phyloP scores from a whole-genome alignment of 2,329 filamentous ascomycete species.

The Byssochlamys sp. region DNA sequence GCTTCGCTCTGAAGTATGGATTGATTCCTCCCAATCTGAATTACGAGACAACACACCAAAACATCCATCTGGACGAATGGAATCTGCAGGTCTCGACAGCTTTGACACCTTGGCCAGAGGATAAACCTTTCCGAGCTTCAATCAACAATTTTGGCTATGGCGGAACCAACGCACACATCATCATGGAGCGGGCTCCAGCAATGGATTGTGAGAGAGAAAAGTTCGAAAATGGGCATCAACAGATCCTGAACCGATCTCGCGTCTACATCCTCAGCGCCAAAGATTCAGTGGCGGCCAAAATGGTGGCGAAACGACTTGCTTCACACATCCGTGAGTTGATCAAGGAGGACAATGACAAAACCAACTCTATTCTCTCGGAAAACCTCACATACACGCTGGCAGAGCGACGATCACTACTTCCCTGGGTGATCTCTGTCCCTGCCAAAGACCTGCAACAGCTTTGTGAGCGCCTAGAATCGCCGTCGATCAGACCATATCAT shows the following conservation, averaged over 20 bases:
- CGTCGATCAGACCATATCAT: neutral
- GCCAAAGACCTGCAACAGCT: too few relatives aligned
- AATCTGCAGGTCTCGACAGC: slow-evolving; percentile 5
- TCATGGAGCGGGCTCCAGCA: slow-evolving; percentile 14
- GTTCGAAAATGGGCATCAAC: slow-evolving; percentile 6
- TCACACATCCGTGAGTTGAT: neutral
- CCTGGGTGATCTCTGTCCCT: too few relatives aligned
- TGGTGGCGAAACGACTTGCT: neutral
- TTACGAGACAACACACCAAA: slow-evolving; percentile 14
- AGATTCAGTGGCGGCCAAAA: neutral
- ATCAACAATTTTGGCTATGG: slow-evolving; percentile 32
- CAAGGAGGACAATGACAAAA: neutral
- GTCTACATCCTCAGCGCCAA: neutral
- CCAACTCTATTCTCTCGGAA: neutral
- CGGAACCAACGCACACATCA: slow-evolving; percentile 24
- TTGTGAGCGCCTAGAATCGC: neutral
- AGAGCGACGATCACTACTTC: too few relatives aligned
- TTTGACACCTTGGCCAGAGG: neutral
- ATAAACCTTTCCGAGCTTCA: slow-evolving; percentile 5
- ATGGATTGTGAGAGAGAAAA: slow-evolving; percentile 8
- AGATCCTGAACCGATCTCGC: slow-evolving; percentile 1
- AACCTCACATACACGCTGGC: too few relatives aligned
- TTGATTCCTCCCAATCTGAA: slow-evolving; percentile 19
- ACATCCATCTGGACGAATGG: slow-evolving; percentile 13
- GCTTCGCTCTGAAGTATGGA: slow-evolving; percentile 18